Percentiles rank a stretch among this genome's conserved stretches.
These are phyloP conservation scores for Setaria italica DNA, from an alignment of 202 grass and related monocot genomes.

Conservation along the genomic window DNA sequence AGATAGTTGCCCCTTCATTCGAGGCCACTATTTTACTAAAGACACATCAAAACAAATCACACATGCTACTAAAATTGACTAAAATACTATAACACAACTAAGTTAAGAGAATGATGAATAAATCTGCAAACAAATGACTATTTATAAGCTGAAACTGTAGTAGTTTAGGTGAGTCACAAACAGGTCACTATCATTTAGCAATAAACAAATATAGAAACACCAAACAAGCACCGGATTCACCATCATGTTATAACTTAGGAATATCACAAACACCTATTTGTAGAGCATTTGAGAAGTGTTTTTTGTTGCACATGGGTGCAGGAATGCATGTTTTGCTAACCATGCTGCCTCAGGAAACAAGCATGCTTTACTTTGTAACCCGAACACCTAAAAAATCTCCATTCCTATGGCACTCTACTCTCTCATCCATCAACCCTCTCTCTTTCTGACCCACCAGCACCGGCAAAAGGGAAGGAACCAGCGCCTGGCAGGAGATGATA, in stretches of 20 bases:
- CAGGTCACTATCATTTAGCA: not conserved
- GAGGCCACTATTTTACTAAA: not conserved
- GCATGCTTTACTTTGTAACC: not conserved
- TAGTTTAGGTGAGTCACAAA: conserved; percentile 11
- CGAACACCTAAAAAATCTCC: not conserved
- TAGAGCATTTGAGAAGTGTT: not conserved
- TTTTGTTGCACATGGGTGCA: not conserved
- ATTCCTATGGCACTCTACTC: no score
- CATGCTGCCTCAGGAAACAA: not conserved
- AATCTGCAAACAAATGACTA: not conserved
- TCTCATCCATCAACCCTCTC: no score
- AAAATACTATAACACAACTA: not conserved
- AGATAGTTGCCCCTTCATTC: not conserved
- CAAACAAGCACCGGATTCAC: not conserved
- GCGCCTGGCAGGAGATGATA: not conserved
- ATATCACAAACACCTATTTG: conserved; percentile 3
- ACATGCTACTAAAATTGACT: not conserved
- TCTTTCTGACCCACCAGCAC: no score
- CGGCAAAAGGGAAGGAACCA: not conserved
- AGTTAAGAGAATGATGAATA: not conserved
- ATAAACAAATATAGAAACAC: no score
- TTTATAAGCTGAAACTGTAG: not conserved
- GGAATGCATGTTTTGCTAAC: not conserved
- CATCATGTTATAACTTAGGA: not conserved
- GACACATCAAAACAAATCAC: not conserved